Evolutionary conservation across 805 yeast genomes (phyloP).

Genomic region (Saturnispora zaruensis): DNA sequence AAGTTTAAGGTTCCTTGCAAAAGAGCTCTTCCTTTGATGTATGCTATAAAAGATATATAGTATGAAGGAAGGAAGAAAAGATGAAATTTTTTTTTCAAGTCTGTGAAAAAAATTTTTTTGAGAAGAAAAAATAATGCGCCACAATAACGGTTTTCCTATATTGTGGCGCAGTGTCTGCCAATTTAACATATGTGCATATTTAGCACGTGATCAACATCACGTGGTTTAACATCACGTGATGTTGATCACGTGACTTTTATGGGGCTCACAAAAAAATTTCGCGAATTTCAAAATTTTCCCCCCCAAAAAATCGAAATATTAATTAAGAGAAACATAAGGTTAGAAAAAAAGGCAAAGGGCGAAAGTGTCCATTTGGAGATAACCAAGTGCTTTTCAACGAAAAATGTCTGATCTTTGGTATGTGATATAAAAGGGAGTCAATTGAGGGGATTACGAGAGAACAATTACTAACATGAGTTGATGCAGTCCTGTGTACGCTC

Average conservation of each 20-base stretch:
- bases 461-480: not conserved
- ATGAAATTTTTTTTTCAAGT: not conserved
- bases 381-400: slow-evolving; percentile 9
- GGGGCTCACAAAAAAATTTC: not conserved
- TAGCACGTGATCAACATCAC: too few species aligned
- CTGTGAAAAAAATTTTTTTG: not conserved
- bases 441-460: not conserved
- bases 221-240: not conserved
- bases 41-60: not conserved
- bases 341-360: not conserved
- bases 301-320: not conserved
- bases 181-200: not conserved
- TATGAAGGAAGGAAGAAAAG: slow-evolving; percentile 1
- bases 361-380: not conserved
- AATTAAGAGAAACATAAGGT: not conserved
- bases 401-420: slow-evolving; percentile 71
- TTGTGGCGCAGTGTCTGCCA: not conserved
- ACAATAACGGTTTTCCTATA: not conserved
- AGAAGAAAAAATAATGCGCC: not conserved
- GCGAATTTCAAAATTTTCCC: not conserved
- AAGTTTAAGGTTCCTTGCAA: slow-evolving; percentile 44
- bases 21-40: slow-evolving; percentile 32
- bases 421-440: slow-evolving; percentile 26
- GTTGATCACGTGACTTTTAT: not conserved
- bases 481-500: slow-evolving; percentile 69